These are phyloP conservation scores for Pelargonium myrrhifolium DNA, from an alignment of 441 rosid genomes.

Conservation along the genomic window DNA sequence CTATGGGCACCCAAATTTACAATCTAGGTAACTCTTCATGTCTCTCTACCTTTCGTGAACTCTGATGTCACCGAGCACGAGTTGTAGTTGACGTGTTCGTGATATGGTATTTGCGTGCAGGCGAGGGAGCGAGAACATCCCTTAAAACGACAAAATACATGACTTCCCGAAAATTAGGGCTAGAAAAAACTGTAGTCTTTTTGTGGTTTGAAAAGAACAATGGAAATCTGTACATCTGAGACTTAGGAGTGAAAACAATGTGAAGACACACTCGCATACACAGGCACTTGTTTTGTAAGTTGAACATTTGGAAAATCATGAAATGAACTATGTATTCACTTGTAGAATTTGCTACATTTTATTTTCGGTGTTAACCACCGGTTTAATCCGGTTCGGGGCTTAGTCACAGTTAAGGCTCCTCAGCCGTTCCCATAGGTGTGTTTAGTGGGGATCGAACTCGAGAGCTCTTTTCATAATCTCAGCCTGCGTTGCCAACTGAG, in stretches of 20 bases:
- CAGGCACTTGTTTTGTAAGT: not conserved
- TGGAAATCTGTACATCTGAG: not conserved
- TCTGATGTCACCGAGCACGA: not conserved
- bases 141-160: not conserved
- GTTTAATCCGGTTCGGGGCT: too few species aligned
- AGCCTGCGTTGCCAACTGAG: too few species aligned
- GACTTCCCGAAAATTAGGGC: not conserved
- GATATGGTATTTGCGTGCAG: not conserved
- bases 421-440: too few species aligned
- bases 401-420: too few species aligned
- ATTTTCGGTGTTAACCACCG: too few species aligned
- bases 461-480: too few species aligned
- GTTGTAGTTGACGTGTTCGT: not conserved
- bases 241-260: constrained; percentile 1
- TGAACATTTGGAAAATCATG: not conserved
- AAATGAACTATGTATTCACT: not conserved
- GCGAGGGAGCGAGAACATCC: not conserved
- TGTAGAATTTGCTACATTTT: not conserved
- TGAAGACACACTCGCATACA: not conserved
- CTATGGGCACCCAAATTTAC: constrained; percentile 23
- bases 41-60: not conserved
- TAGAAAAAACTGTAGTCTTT: not conserved
- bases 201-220: not conserved
- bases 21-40: constrained; percentile 18
- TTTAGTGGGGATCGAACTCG: too few species aligned